These are phyloP conservation scores for Cytospora piceae DNA, from an alignment of 2,329 filamentous ascomycete species.

Conservation along the genomic window DNA sequence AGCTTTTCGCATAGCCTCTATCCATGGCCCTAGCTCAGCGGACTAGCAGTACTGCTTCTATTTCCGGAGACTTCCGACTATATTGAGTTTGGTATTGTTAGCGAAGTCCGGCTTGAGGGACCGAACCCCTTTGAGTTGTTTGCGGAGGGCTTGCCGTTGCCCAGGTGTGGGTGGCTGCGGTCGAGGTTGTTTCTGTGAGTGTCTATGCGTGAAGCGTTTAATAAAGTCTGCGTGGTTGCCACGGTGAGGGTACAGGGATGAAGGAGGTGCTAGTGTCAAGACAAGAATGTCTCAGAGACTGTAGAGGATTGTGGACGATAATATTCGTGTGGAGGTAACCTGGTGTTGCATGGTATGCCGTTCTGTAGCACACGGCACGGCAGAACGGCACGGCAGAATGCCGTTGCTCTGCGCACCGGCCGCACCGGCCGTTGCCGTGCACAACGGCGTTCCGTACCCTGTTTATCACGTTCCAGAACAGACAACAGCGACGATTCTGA, in stretches of 20 bases:
- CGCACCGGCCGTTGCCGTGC: no score
- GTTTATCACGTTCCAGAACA: no score
- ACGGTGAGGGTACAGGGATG: not conserved
- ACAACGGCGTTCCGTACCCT: no score
- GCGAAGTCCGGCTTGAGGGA: slow-evolving; percentile 31
- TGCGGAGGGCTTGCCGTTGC: slow-evolving; percentile 27
- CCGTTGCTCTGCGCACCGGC: no score
- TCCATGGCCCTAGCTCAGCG: slow-evolving; percentile 9
- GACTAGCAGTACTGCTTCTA: slow-evolving; percentile 29
- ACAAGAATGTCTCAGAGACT: no score
- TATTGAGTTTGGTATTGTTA: no score
- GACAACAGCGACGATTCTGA: no score
- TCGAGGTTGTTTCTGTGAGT: slow-evolving; percentile 17
- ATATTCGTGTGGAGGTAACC: no score
- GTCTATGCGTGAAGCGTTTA: slow-evolving; percentile 23
- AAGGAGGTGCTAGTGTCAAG: slow-evolving; percentile 4
- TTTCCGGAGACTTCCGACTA: slow-evolving; percentile 30
- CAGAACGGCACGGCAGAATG: no score
- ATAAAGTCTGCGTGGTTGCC: slow-evolving; percentile 21
- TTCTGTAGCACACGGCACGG: no score
- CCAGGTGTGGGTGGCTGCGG: slow-evolving; percentile 1
- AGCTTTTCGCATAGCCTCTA: slow-evolving; percentile 17
- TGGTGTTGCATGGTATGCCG: no score
- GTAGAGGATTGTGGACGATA: no score
- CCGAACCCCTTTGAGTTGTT: slow-evolving; percentile 23